Evolutionary conservation across 192 early-diverging fungal species (phyloP).

Genomic region (Backusella psychrophila): DNA sequence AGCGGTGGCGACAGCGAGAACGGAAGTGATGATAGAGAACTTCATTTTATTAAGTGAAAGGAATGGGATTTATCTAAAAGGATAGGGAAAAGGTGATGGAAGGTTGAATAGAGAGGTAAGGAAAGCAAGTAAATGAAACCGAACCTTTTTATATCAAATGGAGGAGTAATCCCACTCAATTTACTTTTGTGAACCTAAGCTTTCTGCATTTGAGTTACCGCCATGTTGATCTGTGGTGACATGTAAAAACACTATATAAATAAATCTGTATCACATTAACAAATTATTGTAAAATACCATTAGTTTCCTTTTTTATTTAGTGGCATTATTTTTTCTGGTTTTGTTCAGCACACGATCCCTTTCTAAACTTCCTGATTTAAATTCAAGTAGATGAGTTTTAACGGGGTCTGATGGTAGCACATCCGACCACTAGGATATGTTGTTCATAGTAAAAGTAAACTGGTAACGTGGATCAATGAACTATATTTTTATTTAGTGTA

Average conservation of each 20-base stretch:
- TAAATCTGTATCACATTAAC: constrained; percentile 9
- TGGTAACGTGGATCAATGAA: background rate
- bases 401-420: background rate
- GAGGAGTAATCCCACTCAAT: background rate
- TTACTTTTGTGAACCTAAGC: background rate
- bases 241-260: background rate
- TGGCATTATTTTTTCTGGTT: background rate
- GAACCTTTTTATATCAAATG: background rate
- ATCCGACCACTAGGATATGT: background rate
- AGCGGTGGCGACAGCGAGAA: constrained; percentile 18
- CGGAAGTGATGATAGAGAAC: constrained; percentile 26
- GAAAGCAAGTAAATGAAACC: background rate
- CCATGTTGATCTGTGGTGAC: background rate
- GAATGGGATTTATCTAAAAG: constrained; percentile 3
- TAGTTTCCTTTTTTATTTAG: constrained; percentile 11
- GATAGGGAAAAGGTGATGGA: background rate
- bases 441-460: background rate
- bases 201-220: background rate
- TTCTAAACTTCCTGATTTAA: background rate
- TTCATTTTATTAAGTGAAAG: constrained; percentile 31
- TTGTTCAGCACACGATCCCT: background rate
- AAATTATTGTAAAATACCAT: constrained; percentile 1
- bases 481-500: background rate
- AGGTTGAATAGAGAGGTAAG: background rate
- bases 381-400: background rate